A percentile compares a stretch with the other conserved stretches of the same genome.
These are phyloP conservation scores for Triangularia verruculosa DNA, from an alignment of 2,329 filamentous ascomycete genomes.

Conservation along the genomic window DNA sequence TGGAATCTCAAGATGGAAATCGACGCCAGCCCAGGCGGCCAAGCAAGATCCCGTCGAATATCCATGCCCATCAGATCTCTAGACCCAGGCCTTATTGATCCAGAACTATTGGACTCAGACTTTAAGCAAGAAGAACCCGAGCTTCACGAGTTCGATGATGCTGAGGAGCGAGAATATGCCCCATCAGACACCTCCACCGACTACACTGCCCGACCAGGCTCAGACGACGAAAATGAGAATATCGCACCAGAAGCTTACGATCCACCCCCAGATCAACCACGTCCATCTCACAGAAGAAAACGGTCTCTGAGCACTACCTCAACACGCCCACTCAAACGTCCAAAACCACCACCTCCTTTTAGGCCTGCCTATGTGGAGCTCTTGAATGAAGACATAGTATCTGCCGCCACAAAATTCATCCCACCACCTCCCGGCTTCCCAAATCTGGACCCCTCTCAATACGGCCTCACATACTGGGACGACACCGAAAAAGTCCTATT, in stretches of 20 bases:
- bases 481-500: slow-evolving; percentile 66
- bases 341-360: slow-evolving; percentile 36
- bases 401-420: slow-evolving; percentile 42
- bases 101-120: background rate
- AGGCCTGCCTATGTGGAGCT: slow-evolving; percentile 49
- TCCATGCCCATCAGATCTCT: background rate
- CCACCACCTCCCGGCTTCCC: slow-evolving; percentile 20
- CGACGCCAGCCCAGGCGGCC: background rate
- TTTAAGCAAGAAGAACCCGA: background rate
- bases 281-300: slow-evolving; percentile 10
- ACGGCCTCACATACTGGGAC: slow-evolving; percentile 71
- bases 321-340: slow-evolving; percentile 44
- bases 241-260: background rate
- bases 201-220: background rate
- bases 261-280: background rate
- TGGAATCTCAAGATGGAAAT: background rate
- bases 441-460: slow-evolving; percentile 47
- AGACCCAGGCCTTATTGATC: background rate
- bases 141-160: background rate
- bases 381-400: slow-evolving; percentile 57
- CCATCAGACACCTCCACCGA: slow-evolving; percentile 4
- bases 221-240: background rate
- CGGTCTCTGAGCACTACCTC: background rate
- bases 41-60: background rate
- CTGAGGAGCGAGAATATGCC: background rate